Evolutionary conservation across 169 alveolate genomes (phyloP), one percentile per base, ranked within the genome.

Genomic region (Cryptosporidium bovis): DNA sequence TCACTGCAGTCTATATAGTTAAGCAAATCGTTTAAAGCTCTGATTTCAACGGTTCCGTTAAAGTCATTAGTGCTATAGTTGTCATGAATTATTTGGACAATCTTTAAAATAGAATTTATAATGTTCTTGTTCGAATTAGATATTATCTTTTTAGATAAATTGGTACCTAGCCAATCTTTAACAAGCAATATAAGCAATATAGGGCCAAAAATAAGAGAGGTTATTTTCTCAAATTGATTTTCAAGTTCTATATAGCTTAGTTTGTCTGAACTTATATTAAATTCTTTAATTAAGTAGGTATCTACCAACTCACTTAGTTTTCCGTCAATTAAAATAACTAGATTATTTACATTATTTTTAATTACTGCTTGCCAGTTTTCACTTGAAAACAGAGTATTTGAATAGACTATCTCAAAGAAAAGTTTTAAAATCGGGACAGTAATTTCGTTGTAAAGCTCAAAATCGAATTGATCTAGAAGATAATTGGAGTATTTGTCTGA

Each of bases 121-220:
- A 62, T 34, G 62, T 12, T 20, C 18, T 77, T 77, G 36, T 31
- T 29, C 4, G 34, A 31, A 36, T 68, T n/a, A 12, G 16, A 20
- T 18, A 77, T 24, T 40, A 56, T 33, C 58, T 77, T 77, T 50
- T 77, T 77, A 58, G 87, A 77, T 29, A 31, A 77, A n/a, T 77
- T 56, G 2, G 34, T 33, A 20, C 27, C n/a, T 12, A 77, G 4
- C 87, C 87, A 77, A 16, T n/a, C 36, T 60, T 77, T 56, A 29
- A 77, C 36, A 20, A 77, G 18, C 10, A 48, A 8, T 31, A 62
- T 24, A 1, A 77, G 36, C 15, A 60, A 60, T 1, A 29, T 20
- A n/a, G 87, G 87, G 1, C 87, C 87, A 60, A 77, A 60, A 77
- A 77, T 55, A 77, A 77, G 20, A 13, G 51, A 77, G 16, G 33